Evolutionary conservation across 208 protist species (phyloP).

Genomic region (Wallacemonas sp.): DNA sequence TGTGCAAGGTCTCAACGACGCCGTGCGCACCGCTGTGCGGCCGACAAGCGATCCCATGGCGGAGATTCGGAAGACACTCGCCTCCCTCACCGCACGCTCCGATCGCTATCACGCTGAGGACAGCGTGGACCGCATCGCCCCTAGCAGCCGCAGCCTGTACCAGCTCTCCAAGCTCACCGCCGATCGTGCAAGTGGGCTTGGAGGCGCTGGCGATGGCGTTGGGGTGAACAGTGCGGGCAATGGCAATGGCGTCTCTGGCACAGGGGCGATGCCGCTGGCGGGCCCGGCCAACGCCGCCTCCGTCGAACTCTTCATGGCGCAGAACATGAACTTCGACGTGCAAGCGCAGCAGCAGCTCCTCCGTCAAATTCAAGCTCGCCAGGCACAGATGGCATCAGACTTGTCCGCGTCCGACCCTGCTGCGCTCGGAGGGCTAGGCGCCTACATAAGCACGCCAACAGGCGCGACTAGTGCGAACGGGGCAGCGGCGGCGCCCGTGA

Average conservation of each 20-base stretch:
- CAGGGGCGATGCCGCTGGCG: not conserved
- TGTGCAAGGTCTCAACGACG: conserved; percentile 19
- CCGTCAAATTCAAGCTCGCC: conserved; percentile 58
- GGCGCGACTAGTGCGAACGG: conserved; percentile 19
- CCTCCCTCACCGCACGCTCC: conserved; percentile 68
- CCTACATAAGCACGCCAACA: conserved; percentile 11
- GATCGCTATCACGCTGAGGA: conserved; percentile 52
- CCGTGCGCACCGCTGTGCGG: conserved; percentile 15
- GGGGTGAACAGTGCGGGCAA: not conserved
- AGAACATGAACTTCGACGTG: conserved; percentile 75
- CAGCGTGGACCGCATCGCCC: conserved; percentile 47
- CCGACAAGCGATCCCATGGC: conserved; percentile 39
- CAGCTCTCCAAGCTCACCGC: conserved; percentile 44
- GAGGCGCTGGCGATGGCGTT: not conserved
- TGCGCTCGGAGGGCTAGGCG: conserved; percentile 14
- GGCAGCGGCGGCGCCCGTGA: conserved; percentile 21
- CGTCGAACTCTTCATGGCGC: conserved; percentile 84
- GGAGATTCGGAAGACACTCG: conserved; percentile 67
- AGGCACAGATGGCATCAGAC: conserved; percentile 45
- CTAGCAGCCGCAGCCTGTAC: conserved; percentile 64
- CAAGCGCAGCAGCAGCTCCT: conserved; percentile 84
- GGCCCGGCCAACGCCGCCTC: conserved; percentile 51
- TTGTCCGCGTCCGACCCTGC: conserved; percentile 13
- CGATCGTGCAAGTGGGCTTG: conserved; percentile 2
- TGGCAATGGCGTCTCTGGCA: not conserved